phyloP scores from a whole-genome alignment of 257 asterid genomes.

The Fraxinus americana region DNA sequence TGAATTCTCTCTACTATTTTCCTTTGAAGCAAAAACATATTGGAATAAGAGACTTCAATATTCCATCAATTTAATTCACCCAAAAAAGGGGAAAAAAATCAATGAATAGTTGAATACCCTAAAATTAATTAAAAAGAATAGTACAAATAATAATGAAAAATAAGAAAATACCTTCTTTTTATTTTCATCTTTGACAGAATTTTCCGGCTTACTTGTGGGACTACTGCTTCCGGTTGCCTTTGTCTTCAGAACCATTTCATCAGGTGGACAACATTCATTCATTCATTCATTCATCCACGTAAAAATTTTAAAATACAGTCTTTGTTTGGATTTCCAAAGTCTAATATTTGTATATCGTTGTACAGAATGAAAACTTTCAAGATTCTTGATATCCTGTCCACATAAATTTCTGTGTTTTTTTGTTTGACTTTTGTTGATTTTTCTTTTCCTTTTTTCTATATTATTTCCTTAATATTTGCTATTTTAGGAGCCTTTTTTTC shows the following conservation, averaged over 20 bases:
- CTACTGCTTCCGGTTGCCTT: conserved; percentile 39
- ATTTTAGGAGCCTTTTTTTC: too few species aligned
- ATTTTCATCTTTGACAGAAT: conserved; percentile 48
- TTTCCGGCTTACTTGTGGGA: conserved; percentile 45
- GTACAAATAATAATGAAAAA: background rate
- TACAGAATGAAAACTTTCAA: too few species aligned
- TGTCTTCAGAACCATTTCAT: conserved; percentile 30
- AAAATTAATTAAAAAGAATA: background rate
- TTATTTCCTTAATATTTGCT: too few species aligned
- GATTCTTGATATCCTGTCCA: too few species aligned
- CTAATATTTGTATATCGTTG: too few species aligned
- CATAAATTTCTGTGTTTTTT: too few species aligned
- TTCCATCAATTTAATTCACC: background rate
- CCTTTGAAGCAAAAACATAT: conserved; percentile 57
- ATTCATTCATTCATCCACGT: background rate
- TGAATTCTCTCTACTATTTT: conserved; percentile 47
- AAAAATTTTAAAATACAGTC: conserved; percentile 7
- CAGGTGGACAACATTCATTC: conserved; percentile 46
- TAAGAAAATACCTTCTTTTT: conserved; percentile 58
- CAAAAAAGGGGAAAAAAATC: background rate
- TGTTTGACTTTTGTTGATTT: too few species aligned
- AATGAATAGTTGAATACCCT: background rate
- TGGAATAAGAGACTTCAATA: conserved; percentile 54
- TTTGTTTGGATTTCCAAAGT: background rate
- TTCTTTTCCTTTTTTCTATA: too few species aligned